Conservation (phyloP, 208 protist genomes). For the Endotrypanum monterogeii region DNA sequence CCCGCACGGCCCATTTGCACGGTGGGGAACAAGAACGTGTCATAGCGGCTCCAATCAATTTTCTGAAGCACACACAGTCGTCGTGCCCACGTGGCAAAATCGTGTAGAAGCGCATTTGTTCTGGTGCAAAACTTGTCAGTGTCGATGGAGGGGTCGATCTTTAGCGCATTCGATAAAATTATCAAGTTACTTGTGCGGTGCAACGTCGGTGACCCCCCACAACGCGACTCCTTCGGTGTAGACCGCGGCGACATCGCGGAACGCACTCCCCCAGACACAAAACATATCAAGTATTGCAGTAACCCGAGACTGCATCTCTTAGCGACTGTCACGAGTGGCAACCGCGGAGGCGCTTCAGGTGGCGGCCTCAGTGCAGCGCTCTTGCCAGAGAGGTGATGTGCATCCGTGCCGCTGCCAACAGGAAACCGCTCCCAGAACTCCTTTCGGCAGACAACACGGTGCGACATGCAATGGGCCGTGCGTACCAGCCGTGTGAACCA, state of each 20-base stretch:
- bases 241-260: background rate
- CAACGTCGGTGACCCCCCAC: conserved; percentile 29
- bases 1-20: conserved; percentile 67
- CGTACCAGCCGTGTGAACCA: conserved; percentile 62
- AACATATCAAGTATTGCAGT: background rate
- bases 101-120: conserved; percentile 30
- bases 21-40: conserved; percentile 80
- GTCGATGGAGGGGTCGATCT: conserved; percentile 49
- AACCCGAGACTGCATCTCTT: background rate
- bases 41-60: conserved; percentile 37
- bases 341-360: background rate
- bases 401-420: background rate
- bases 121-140: conserved; percentile 33
- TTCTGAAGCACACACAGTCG: conserved; percentile 8
- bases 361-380: no score
- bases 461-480: conserved; percentile 40
- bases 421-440: conserved; percentile 23
- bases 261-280: background rate
- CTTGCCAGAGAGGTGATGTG: background rate
- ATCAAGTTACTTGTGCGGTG: conserved; percentile 61
- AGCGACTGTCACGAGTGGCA: background rate
- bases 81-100: conserved; percentile 45
- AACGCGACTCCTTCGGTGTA: background rate
- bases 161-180: conserved; percentile 56
- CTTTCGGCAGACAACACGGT: conserved; percentile 47